Evolutionary conservation across 305 asterid genomes (phyloP).

Genomic region (Striga hermonthica): DNA sequence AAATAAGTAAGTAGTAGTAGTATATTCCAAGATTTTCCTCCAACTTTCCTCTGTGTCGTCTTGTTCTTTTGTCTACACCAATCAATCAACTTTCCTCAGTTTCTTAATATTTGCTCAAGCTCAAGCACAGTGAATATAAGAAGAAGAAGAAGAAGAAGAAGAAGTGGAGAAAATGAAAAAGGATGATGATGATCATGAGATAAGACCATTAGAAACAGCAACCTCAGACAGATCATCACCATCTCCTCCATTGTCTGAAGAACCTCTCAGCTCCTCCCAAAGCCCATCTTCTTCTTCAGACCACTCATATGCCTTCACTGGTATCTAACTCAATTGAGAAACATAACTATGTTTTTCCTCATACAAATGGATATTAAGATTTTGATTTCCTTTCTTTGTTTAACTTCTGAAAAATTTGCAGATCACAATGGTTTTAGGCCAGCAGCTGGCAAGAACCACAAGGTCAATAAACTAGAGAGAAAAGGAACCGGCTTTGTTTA

Average conservation of each 20-base stretch:
- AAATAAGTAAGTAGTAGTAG: no score
- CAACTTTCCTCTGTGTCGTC: slow-evolving; percentile 24
- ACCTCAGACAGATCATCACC: slow-evolving; percentile 34
- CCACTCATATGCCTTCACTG: slow-evolving; percentile 34
- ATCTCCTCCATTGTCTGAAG: slow-evolving; percentile 34
- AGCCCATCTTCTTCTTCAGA: slow-evolving; percentile 46
- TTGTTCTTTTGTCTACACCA: neutral
- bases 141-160: neutral
- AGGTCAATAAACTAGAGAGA: slow-evolving; percentile 34
- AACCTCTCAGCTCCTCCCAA: slow-evolving; percentile 32
- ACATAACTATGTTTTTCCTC: neutral
- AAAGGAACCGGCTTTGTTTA: slow-evolving; percentile 49
- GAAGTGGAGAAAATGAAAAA: slow-evolving; percentile 30
- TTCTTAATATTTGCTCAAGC: neutral
- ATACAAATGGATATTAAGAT: neutral
- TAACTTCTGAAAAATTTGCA: slow-evolving; percentile 23
- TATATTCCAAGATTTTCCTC: slow-evolving; percentile 24
- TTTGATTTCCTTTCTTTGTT: neutral
- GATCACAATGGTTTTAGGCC: slow-evolving; percentile 42
- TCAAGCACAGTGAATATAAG: slow-evolving; percentile 4
- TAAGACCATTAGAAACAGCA: slow-evolving; percentile 25
- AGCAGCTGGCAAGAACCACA: slow-evolving; percentile 24
- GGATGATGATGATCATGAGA: slow-evolving; percentile 27
- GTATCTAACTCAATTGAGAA: slow-evolving; percentile 15
- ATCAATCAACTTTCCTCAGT: neutral